phyloP scores from a whole-genome alignment of 2,329 filamentous ascomycete species.

The Mycosphaerella sp. region DNA sequence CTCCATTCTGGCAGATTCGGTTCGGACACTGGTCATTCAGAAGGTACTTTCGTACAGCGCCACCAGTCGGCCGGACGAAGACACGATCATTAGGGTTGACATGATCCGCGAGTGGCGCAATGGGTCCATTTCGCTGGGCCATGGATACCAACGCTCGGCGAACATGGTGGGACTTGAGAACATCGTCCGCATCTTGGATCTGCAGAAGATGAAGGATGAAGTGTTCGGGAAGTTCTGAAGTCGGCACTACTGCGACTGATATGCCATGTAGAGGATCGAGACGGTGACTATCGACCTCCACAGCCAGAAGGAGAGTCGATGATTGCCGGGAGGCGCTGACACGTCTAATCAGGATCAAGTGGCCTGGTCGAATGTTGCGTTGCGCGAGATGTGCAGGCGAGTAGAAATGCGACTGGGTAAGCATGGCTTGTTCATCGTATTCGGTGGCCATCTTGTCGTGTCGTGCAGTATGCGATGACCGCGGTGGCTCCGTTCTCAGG shows the following conservation, averaged over 20 bases:
- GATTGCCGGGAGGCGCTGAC: neutral
- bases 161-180: neutral
- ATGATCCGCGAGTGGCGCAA: neutral
- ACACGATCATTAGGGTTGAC: neutral
- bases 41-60: neutral
- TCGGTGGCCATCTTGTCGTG: neutral
- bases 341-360: neutral
- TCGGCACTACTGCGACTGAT: neutral
- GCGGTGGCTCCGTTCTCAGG: no score
- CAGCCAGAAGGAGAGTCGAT: neutral
- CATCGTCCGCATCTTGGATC: slow-evolving; percentile 4
- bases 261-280: neutral
- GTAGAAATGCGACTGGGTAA: neutral
- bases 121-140: neutral
- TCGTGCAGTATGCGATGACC: no score
- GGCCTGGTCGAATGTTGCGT: neutral
- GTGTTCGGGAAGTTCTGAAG: neutral
- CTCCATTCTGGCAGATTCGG: neutral
- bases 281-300: neutral
- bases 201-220: neutral
- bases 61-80: neutral
- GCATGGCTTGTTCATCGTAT: neutral
- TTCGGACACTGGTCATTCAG: slow-evolving; percentile 1
- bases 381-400: neutral
- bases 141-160: neutral